Conservation (phyloP, 2,329 filamentous ascomycete genomes). For the Calonectria fujianensis region DNA sequence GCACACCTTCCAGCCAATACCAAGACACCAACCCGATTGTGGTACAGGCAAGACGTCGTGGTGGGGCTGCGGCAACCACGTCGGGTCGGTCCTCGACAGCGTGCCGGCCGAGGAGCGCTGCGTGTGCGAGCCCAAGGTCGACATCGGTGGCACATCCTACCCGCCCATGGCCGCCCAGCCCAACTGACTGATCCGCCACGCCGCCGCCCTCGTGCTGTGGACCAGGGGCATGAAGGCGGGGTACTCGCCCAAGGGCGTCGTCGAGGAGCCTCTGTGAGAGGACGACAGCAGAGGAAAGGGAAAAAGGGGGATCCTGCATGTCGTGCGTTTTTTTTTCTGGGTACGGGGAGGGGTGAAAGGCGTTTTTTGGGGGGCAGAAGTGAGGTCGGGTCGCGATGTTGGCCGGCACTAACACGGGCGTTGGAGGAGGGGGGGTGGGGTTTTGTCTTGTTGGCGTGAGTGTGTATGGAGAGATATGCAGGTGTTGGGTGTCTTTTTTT, state of each 20-base stretch:
- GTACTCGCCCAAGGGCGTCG: constrained; percentile 57
- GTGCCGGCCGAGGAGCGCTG: constrained; percentile 77
- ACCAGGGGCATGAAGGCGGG: constrained; percentile 54
- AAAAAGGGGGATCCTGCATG: constrained; percentile 9
- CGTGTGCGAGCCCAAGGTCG: constrained; percentile 78
- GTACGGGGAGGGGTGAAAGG: constrained; percentile 1
- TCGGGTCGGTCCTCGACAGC: constrained; percentile 76
- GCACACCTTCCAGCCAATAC: not conserved
- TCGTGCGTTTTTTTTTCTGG: constrained; percentile 10
- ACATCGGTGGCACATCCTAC: constrained; percentile 76
- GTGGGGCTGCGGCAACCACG: constrained; percentile 79
- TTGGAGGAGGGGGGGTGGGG: not conserved
- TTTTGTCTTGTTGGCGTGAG: not conserved
- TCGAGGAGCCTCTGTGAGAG: constrained; percentile 54
- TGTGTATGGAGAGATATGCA: not conserved
- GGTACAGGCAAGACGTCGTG: constrained; percentile 65
- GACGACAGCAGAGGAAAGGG: not conserved
- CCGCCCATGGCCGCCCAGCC: constrained; percentile 75
- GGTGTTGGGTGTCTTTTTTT: not conserved
- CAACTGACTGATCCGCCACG: constrained; percentile 61
- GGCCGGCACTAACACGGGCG: not conserved
- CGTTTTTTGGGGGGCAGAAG: not conserved
- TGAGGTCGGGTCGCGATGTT: not conserved
- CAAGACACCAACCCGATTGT: constrained; percentile 2
- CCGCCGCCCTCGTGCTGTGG: constrained; percentile 56